These are phyloP conservation scores for Hibiscus syriacus DNA, from an alignment of 345 rosid genomes.

Conservation along the genomic window DNA sequence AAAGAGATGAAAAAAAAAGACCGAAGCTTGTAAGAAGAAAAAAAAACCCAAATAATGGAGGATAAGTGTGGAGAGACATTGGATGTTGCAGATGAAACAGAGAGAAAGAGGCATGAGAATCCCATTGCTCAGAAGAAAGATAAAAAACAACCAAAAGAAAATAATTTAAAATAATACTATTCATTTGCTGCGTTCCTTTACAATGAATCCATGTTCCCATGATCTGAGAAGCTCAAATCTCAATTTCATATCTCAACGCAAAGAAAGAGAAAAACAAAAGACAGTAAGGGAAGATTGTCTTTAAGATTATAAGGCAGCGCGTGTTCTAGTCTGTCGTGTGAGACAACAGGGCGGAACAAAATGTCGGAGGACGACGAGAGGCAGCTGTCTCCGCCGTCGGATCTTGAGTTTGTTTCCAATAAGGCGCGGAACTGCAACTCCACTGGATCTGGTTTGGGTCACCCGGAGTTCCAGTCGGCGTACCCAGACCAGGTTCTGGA, in stretches of 20 bases:
- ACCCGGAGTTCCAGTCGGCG: constrained; percentile 17
- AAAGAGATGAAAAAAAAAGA: neutral
- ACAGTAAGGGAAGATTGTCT: neutral
- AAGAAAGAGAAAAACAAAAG: neutral
- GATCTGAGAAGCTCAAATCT: constrained; percentile 12
- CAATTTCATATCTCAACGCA: neutral
- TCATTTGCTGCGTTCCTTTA: neutral
- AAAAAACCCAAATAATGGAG: constrained; percentile 56
- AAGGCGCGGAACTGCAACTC: no score
- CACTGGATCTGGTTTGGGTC: constrained; percentile 13
- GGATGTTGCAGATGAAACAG: constrained; percentile 30
- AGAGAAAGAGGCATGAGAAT: constrained; percentile 28
- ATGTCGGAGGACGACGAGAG: constrained; percentile 53
- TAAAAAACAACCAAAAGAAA: neutral
- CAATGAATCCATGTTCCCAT: neutral
- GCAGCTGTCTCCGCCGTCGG: constrained; percentile 26
- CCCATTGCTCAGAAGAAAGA: constrained; percentile 42
- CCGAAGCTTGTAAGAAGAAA: constrained; percentile 9
- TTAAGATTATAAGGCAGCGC: neutral
- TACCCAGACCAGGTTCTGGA: constrained; percentile 53
- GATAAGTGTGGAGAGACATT: constrained; percentile 37
- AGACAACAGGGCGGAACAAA: constrained; percentile 27
- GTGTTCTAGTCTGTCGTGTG: constrained; percentile 13
- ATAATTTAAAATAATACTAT: neutral
- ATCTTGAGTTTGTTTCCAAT: constrained; percentile 30